Percentiles rank a stretch among this genome's conserved stretches.
These are phyloP conservation scores for Podospora pseudoanserina DNA, from an alignment of 495 filamentous ascomycete species.

Conservation along the genomic window DNA sequence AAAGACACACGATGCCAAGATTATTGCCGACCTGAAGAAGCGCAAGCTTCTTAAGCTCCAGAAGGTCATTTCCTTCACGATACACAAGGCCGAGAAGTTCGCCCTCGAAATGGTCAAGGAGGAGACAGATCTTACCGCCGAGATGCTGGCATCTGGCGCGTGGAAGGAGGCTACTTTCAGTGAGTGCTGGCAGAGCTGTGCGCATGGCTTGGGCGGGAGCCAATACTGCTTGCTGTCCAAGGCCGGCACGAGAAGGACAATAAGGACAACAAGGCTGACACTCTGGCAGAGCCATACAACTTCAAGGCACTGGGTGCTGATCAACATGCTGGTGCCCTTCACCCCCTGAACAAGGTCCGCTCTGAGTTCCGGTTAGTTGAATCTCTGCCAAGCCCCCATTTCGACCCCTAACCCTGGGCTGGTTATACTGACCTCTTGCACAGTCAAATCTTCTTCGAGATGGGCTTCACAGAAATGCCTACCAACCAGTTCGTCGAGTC, in stretches of 20 bases:
- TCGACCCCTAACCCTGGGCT: not conserved
- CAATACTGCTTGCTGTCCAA: not conserved
- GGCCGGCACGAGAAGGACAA: not conserved
- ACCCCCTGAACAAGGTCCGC: conserved; percentile 92
- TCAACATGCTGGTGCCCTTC: conserved; percentile 77
- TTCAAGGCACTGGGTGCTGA: conserved; percentile 85
- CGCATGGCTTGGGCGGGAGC: too few species aligned
- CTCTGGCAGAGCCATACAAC: conserved; percentile 71
- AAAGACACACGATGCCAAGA: conserved; percentile 66
- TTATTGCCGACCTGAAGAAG: conserved; percentile 76
- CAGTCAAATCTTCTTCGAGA: conserved; percentile 94
- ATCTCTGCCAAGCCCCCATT: not conserved
- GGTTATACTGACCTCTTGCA: not conserved
- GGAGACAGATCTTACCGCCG: conserved; percentile 90
- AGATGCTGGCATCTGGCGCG: conserved; percentile 77
- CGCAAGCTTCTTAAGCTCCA: conserved; percentile 76
- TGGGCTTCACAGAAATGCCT: conserved; percentile 82
- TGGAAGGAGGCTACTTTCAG: conserved; percentile 85
- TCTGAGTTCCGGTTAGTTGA: conserved; percentile 63
- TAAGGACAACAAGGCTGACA: conserved; percentile 1
- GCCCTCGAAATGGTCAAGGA: conserved; percentile 81
- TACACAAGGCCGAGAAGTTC: conserved; percentile 82
- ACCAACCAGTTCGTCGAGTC: conserved; percentile 82
- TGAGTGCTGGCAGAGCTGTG: conserved; percentile 5
- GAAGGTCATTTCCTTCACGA: conserved; percentile 81